Evolutionary conservation across 345 rosid genomes (phyloP).

Genomic region (Conringia planisiliqua): DNA sequence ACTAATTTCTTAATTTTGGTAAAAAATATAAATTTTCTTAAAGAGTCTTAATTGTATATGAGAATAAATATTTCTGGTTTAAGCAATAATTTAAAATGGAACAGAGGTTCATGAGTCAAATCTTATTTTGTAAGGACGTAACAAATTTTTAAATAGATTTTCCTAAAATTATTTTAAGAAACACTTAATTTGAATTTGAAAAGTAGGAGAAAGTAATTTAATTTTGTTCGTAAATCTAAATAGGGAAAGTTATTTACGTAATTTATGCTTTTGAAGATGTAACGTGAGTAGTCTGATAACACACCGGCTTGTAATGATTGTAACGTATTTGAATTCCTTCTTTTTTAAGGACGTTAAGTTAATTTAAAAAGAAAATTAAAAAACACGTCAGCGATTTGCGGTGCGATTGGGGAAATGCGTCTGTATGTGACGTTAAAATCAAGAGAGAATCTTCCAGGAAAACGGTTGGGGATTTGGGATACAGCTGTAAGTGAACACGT

Average conservation of each 20-base stretch:
- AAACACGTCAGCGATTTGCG: slow-evolving; percentile 17
- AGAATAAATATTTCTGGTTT: neutral
- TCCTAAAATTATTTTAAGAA: neutral
- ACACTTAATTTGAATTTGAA: neutral
- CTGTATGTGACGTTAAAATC: slow-evolving; percentile 42
- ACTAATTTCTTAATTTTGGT: neutral
- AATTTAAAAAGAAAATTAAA: neutral
- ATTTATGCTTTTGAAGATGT: neutral
- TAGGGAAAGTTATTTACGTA: neutral
- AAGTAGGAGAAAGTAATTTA: neutral
- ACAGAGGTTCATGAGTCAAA: neutral
- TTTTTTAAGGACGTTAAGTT: neutral
- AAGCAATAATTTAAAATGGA: neutral
- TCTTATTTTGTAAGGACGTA: neutral
- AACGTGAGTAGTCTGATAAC: slow-evolving; percentile 21
- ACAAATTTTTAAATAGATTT: neutral
- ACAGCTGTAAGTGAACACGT: slow-evolving; percentile 80
- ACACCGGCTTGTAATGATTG: slow-evolving; percentile 17
- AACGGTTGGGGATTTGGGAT: slow-evolving; percentile 66
- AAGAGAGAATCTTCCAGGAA: slow-evolving; percentile 50
- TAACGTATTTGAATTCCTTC: neutral
- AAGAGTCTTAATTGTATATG: neutral
- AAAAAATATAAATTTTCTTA: neutral
- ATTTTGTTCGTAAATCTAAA: neutral
- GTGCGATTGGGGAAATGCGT: slow-evolving; percentile 19